Evolutionary conservation across 1,284 basidiomycete genomes (phyloP).

Genomic region (Coniferiporia weirii): DNA sequence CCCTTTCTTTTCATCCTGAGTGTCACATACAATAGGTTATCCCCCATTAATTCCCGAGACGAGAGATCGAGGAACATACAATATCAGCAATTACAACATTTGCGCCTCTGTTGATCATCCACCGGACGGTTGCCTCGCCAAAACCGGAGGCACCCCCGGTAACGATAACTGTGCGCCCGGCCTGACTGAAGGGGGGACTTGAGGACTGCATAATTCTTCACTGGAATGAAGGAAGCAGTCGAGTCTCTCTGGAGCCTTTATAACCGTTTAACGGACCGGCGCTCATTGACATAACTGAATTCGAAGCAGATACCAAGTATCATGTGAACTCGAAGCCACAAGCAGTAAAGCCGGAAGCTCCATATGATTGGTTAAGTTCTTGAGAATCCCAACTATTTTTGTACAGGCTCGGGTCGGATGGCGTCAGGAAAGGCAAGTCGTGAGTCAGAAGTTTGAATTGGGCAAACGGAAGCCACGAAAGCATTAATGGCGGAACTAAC

Average conservation of each 20-base stretch:
- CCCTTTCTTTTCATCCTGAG: slow-evolving; percentile 12
- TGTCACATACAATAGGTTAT: not conserved
- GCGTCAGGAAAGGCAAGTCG: too few species aligned
- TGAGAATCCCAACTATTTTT: too few species aligned
- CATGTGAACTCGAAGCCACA: too few species aligned
- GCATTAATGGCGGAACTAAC: too few species aligned
- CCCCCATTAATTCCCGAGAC: not conserved
- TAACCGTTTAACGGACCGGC: too few species aligned
- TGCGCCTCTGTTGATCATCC: slow-evolving; percentile 13
- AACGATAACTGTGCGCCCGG: slow-evolving; percentile 9
- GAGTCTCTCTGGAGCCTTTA: not conserved
- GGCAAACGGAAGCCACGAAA: too few species aligned
- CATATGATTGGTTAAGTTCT: too few species aligned
- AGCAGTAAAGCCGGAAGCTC: too few species aligned
- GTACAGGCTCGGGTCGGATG: too few species aligned
- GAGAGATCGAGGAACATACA: not conserved
- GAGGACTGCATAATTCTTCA: not conserved
- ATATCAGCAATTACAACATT: slow-evolving; percentile 17
- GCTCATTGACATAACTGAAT: too few species aligned
- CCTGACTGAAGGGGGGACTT: not conserved
- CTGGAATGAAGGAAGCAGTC: not conserved
- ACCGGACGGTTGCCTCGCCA: slow-evolving; percentile 13
- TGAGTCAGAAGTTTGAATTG: too few species aligned
- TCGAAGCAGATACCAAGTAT: too few species aligned
- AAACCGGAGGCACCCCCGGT: slow-evolving; percentile 16